Conservation (phyloP, 2,329 filamentous ascomycete genomes). For the Chrysoporthe cubensis region DNA sequence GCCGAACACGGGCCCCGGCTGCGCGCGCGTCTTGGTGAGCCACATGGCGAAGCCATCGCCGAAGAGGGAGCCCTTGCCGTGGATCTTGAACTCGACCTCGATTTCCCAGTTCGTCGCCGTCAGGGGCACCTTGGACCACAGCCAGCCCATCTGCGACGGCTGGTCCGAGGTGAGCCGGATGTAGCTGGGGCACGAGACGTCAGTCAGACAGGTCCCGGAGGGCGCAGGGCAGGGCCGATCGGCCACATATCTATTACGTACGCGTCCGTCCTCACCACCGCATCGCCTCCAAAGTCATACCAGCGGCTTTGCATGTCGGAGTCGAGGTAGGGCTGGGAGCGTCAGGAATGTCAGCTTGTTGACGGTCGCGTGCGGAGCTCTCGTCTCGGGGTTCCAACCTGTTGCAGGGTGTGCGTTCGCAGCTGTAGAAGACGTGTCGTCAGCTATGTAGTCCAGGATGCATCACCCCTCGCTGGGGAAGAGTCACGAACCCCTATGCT, state of each 20-base stretch:
- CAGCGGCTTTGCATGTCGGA: slow-evolving; percentile 97
- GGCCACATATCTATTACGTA: slow-evolving; percentile 45
- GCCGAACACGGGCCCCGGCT: slow-evolving; percentile 84
- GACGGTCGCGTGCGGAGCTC: slow-evolving; percentile 28
- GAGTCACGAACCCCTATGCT: slow-evolving; percentile 52
- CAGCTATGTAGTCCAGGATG: slow-evolving; percentile 6
- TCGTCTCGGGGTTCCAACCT: slow-evolving; percentile 59
- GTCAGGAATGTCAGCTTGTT: slow-evolving; percentile 26
- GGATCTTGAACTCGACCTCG: slow-evolving; percentile 92
- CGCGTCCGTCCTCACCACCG: slow-evolving; percentile 76
- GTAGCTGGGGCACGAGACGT: slow-evolving; percentile 60
- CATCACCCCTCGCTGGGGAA: not conserved
- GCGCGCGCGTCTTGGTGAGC: slow-evolving; percentile 91
- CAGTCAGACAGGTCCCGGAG: slow-evolving; percentile 16
- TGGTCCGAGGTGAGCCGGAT: slow-evolving; percentile 90
- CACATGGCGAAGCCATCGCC: slow-evolving; percentile 98
- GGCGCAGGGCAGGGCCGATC: slow-evolving; percentile 11
- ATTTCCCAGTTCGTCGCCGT: slow-evolving; percentile 99
- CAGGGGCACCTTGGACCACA: slow-evolving; percentile 90
- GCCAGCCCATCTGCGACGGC: slow-evolving; percentile 87
- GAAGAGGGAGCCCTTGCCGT: slow-evolving; percentile 85
- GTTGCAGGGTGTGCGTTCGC: slow-evolving; percentile 81
- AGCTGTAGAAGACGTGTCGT: slow-evolving; percentile 56
- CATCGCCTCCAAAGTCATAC: slow-evolving; percentile 98
- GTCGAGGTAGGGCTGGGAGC: slow-evolving; percentile 84